These are phyloP conservation scores for Phtheirospermum japonicum DNA, from an alignment of 257 asterid genomes.

Conservation along the genomic window DNA sequence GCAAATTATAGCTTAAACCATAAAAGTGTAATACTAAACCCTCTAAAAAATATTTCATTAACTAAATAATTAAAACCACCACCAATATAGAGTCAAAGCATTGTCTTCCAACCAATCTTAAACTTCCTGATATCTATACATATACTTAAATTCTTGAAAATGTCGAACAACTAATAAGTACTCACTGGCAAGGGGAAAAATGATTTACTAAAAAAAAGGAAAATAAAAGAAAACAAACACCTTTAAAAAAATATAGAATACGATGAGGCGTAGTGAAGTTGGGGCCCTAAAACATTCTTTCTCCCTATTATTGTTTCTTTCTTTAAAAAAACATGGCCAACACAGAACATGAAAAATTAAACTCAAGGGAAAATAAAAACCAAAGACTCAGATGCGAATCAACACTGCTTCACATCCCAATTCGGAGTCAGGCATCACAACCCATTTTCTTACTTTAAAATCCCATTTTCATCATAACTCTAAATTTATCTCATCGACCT, in stretches of 20 bases:
- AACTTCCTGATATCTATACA: not conserved
- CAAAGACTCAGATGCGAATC: conserved; percentile 21
- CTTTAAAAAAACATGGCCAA: conserved; percentile 6
- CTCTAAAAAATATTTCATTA: no score
- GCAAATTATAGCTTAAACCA: no score
- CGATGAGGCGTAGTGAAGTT: conserved; percentile 15
- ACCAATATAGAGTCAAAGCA: no score
- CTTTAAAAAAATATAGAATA: conserved; percentile 3
- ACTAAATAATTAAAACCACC: no score
- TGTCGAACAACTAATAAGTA: not conserved
- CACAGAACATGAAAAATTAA: conserved; percentile 26
- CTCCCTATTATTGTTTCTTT: conserved; percentile 11
- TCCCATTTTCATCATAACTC: conserved; percentile 26
- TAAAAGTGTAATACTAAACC: no score
- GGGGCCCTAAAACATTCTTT: conserved; percentile 25
- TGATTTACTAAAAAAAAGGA: no score
- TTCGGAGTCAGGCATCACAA: conserved; percentile 16
- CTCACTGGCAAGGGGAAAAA: not conserved
- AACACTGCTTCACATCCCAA: conserved; percentile 21
- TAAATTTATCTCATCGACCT: conserved; percentile 42
- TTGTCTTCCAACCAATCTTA: no score
- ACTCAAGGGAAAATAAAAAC: not conserved
- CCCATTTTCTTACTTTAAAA: conserved; percentile 25
- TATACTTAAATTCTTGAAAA: not conserved
- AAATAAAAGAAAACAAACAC: not conserved